These are phyloP conservation scores for Ceratopteris richardii DNA, from an alignment of 75 land plant species.

Conservation along the genomic window DNA sequence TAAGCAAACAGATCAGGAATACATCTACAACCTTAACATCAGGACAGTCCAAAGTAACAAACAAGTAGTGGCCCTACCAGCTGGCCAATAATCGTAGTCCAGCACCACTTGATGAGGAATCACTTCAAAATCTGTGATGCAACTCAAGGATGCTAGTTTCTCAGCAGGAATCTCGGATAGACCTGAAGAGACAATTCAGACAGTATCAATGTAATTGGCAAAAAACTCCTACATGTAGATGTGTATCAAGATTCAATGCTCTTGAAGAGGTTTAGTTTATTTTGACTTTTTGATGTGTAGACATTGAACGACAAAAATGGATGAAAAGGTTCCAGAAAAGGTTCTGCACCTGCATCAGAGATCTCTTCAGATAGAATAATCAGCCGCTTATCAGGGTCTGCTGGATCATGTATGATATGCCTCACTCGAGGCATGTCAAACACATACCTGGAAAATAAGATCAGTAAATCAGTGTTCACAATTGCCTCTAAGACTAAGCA, in stretches of 20 bases:
- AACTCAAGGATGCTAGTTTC: constrained; percentile 41
- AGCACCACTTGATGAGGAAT: constrained; percentile 60
- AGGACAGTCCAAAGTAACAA: too few species aligned
- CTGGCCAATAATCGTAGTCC: constrained; percentile 84
- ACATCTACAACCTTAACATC: too few species aligned
- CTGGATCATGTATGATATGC: constrained; percentile 69
- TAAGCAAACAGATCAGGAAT: too few species aligned
- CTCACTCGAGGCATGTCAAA: constrained; percentile 71
- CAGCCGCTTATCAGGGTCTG: constrained; percentile 37
- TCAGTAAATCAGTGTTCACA: neutral
- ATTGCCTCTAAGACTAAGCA: too few species aligned
- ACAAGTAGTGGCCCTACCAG: constrained; percentile 35
- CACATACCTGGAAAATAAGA: constrained; percentile 39
- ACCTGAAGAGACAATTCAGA: constrained; percentile 26
- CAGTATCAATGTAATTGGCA: too few species aligned
- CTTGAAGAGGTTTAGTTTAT: too few species aligned
- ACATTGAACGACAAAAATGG: too few species aligned
- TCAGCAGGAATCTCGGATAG: constrained; percentile 60
- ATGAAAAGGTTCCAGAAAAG: too few species aligned
- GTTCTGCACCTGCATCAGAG: constrained; percentile 40
- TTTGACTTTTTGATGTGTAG: too few species aligned
- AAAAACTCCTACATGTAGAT: too few species aligned
- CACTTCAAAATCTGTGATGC: constrained; percentile 48
- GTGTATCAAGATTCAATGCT: too few species aligned
- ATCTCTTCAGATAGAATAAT: constrained; percentile 63